Conservation (phyloP, 2,329 filamentous ascomycete genomes). For the Arthrobotrys megalospora region DNA sequence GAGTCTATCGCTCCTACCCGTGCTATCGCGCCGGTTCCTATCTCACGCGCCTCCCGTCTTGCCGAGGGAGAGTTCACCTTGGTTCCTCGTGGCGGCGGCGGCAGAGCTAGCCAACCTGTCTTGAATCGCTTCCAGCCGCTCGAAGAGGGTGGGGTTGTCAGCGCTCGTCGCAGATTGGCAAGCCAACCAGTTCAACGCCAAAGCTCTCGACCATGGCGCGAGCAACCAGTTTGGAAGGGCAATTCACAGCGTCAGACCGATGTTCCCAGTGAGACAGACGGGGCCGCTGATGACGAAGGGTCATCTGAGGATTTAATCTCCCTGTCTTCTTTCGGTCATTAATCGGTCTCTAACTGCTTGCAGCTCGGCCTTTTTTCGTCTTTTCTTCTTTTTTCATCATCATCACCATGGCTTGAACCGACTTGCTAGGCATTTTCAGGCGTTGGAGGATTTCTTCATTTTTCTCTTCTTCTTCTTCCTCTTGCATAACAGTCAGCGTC, state of each 20-base stretch:
- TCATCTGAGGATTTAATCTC: slow-evolving; percentile 57
- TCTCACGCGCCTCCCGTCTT: neutral
- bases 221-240: slow-evolving; percentile 28
- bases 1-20: slow-evolving; percentile 1
- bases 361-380: too few species aligned
- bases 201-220: slow-evolving; percentile 28
- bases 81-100: neutral
- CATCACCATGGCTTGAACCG: neutral
- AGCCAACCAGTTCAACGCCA: slow-evolving; percentile 25
- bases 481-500: neutral
- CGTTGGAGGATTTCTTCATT: slow-evolving; percentile 14
- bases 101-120: slow-evolving; percentile 15
- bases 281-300: slow-evolving; percentile 51
- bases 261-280: slow-evolving; percentile 37
- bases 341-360: neutral
- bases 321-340: slow-evolving; percentile 39
- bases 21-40: neutral
- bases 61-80: slow-evolving; percentile 11
- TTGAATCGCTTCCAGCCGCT: neutral
- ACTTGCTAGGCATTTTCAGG: slow-evolving; percentile 9
- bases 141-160: neutral
- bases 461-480: neutral
- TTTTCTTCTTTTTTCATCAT: neutral
- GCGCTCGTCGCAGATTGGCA: slow-evolving; percentile 19
- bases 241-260: neutral